Evolutionary conservation across 257 asterid genomes (phyloP).

Genomic region (Thymus mandschuricus): DNA sequence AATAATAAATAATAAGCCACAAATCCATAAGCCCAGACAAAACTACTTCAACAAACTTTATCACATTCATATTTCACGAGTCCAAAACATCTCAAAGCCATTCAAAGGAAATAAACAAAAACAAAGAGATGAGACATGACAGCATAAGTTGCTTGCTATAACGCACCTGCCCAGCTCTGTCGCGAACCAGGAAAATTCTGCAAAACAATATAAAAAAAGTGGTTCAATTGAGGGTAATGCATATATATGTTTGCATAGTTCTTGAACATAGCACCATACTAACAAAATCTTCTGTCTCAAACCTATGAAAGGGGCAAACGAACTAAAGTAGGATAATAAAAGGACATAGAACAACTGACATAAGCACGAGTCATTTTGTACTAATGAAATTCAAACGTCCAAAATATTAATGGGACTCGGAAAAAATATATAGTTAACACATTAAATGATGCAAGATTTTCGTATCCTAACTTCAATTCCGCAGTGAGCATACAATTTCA

Average conservation of each 20-base stretch:
- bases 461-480: too few species aligned
- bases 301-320: neutral
- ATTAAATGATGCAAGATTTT: too few species aligned
- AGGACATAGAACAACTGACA: neutral
- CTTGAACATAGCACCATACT: neutral
- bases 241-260: neutral
- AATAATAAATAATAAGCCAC: neutral
- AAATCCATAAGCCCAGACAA: neutral
- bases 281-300: neutral
- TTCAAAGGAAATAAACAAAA: neutral
- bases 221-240: neutral
- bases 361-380: neutral
- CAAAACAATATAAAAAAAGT: neutral
- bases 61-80: neutral
- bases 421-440: too few species aligned
- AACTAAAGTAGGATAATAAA: neutral
- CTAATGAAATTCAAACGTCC: neutral
- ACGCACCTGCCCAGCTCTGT: neutral
- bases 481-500: too few species aligned
- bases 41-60: neutral
- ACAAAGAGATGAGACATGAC: neutral
- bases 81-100: neutral
- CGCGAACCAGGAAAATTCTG: constrained; percentile 27
- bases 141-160: neutral
- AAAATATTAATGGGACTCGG: neutral